Base-by-base conservation (phyloP, 2,329 filamentous ascomycete species). In the Cucurbitaria berberidis region DNA sequence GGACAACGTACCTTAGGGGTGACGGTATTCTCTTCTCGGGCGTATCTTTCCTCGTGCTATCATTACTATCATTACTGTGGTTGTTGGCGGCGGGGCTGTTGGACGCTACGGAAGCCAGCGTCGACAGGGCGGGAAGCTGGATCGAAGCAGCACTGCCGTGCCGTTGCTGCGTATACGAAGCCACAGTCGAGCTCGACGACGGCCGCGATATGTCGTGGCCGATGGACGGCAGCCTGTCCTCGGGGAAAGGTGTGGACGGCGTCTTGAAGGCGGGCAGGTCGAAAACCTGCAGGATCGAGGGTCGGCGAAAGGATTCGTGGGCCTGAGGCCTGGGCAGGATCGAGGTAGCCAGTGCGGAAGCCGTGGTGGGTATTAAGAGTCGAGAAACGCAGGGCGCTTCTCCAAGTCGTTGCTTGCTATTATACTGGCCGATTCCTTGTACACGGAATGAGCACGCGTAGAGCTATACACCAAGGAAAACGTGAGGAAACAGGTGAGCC, bases 311-410 rank as follows among this genome's bases (percentile, higher is more conserved):
- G 67, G 73, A 69, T 52, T 81, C 83, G 73, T 84, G 80, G 79
- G 82, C 80, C 78, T 83, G 80, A 62, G 84, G 81, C 81, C 82
- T 78, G 69, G 83, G 85, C 53, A 85, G 77, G 69, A 84, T 74
- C 29, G 74, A 76, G 68, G 81, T 80, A 76, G 82, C 82, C 75
- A 86, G 81, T 69, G 82, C 81, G 75, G 82, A 86, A 78, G 83
- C 80, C 80, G 81, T 84, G 66, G 45, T 75, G 67, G 38, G 51
- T 57, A 62, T 57, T 63, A 63, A 29, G 52, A 51, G n/a, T n/a
- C 56, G 71, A 74, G 72, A 74, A 73, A 75, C 72, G 72, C 69
- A 58, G 60, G 52, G 67, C 71, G 70, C 67, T 66, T 61, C 73
- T 74, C 67, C 52, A 54, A 43, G 41, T 39, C 50, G 44, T 40